Percentiles rank a stretch among this genome's conserved stretches.
Evolutionary conservation across 2,329 filamentous ascomycete genomes (phyloP).

Genomic region (Xylaria sp.): DNA sequence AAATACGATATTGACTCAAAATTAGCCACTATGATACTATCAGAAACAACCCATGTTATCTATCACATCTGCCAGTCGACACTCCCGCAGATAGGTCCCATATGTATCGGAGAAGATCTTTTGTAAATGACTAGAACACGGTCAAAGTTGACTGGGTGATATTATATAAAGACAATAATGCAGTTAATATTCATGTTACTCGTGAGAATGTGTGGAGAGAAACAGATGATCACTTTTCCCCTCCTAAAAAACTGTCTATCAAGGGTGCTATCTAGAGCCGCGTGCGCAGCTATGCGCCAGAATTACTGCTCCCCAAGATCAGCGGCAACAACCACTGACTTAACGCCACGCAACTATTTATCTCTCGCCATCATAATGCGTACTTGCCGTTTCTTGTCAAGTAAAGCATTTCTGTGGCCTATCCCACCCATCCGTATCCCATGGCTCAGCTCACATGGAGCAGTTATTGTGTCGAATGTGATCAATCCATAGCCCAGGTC

Average conservation of each 20-base stretch:
- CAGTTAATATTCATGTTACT: slow-evolving; percentile 26
- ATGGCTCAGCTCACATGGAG: slow-evolving; percentile 30
- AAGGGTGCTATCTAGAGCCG: slow-evolving; percentile 52
- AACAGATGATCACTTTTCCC: slow-evolving; percentile 42
- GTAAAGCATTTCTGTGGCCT: slow-evolving; percentile 45
- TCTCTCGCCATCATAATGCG: slow-evolving; percentile 39
- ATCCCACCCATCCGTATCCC: slow-evolving; percentile 42
- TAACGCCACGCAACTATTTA: slow-evolving; percentile 44
- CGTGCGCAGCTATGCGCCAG: slow-evolving; percentile 48
- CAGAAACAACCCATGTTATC: neutral
- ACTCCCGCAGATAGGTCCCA: neutral
- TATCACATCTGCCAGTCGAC: neutral
- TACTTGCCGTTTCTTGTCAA: slow-evolving; percentile 44
- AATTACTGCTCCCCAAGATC: slow-evolving; percentile 42
- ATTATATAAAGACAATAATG: neutral
- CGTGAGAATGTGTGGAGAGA: slow-evolving; percentile 30
- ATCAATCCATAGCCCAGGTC: slow-evolving; percentile 31
- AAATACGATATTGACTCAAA: neutral
- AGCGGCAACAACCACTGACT: slow-evolving; percentile 41
- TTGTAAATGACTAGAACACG: neutral
- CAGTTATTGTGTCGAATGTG: slow-evolving; percentile 27
- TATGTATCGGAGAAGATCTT: neutral
- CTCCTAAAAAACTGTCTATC: slow-evolving; percentile 49
- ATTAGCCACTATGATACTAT: neutral
- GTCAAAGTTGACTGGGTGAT: neutral